These are phyloP conservation scores for Kurtzmaniella quercitrusa DNA, from an alignment of 1,139 yeast genomes.

Conservation along the genomic window DNA sequence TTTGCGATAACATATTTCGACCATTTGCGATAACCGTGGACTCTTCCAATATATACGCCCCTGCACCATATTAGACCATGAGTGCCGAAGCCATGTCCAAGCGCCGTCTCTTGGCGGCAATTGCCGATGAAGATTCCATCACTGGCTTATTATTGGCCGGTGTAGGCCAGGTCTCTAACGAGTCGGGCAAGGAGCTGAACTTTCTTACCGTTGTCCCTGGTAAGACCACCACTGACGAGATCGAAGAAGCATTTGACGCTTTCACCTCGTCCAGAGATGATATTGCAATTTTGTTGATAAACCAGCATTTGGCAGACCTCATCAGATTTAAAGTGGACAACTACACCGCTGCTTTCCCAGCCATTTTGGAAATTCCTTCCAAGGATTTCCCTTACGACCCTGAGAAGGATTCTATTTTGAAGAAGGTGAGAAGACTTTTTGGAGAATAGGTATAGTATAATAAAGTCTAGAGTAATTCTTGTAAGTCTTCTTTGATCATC, in stretches of 20 bases:
- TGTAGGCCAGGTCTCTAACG: conserved; percentile 77
- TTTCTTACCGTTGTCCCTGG: conserved; percentile 76
- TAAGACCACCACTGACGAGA: conserved; percentile 72
- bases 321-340: conserved; percentile 80
- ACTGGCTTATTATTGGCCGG: conserved; percentile 97
- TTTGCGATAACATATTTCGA: neutral
- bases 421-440: conserved; percentile 89
- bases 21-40: neutral
- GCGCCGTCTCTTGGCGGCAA: conserved; percentile 81
- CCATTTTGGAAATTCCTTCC: conserved; percentile 93
- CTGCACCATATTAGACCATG: conserved; percentile 12
- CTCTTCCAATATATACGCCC: neutral
- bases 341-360: conserved; percentile 91
- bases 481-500: too few species aligned
- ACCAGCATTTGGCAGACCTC: conserved; percentile 92
- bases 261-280: conserved; percentile 79
- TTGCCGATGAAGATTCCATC: conserved; percentile 96
- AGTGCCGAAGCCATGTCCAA: conserved; percentile 50
- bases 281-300: conserved; percentile 86
- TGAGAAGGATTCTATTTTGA: conserved; percentile 91
- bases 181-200: conserved; percentile 69
- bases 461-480: conserved; percentile 4
- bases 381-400: conserved; percentile 99
- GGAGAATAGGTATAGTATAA: conserved; percentile 56
- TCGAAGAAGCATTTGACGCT: conserved; percentile 69